phyloP scores from a whole-genome alignment of 1,139 yeast species.

The Yamadazyma atmosphaerica region DNA sequence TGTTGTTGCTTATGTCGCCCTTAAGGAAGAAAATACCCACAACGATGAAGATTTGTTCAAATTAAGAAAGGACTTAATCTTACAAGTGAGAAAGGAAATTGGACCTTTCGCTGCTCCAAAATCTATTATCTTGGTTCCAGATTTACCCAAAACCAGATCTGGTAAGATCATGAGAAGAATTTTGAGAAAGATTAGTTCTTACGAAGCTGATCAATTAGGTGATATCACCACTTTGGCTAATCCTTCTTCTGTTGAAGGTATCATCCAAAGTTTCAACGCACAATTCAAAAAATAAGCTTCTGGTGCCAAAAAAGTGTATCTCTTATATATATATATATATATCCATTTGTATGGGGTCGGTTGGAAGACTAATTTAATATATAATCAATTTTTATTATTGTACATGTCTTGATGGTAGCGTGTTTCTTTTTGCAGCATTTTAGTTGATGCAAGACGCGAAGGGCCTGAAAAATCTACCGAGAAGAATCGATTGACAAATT shows the following conservation, averaged over 20 bases:
- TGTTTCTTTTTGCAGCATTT: neutral
- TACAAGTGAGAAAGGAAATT: conserved; percentile 89
- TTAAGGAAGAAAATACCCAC: conserved; percentile 63
- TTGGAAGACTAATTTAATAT: neutral
- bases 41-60: conserved; percentile 32
- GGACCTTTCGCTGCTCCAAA: conserved; percentile 99
- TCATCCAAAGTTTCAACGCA: conserved; percentile 52
- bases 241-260: conserved; percentile 79
- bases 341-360: neutral
- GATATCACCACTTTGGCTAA: conserved; percentile 90
- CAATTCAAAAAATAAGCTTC: conserved; percentile 27
- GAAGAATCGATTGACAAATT: too few species aligned
- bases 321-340: neutral
- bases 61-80: conserved; percentile 77
- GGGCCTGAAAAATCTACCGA: neutral
- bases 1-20: conserved; percentile 88
- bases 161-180: conserved; percentile 99
- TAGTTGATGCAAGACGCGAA: neutral
- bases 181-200: conserved; percentile 84
- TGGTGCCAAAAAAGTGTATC: neutral
- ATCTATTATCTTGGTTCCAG: conserved; percentile 80
- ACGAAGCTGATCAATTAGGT: conserved; percentile 92
- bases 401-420: neutral
- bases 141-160: conserved; percentile 95
- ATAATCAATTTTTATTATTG: neutral